A percentile compares a stretch with the other conserved stretches of the same genome.
Conservation (phyloP, 2,329 filamentous ascomycete species). For the Pseudocercospora macadamiae region DNA sequence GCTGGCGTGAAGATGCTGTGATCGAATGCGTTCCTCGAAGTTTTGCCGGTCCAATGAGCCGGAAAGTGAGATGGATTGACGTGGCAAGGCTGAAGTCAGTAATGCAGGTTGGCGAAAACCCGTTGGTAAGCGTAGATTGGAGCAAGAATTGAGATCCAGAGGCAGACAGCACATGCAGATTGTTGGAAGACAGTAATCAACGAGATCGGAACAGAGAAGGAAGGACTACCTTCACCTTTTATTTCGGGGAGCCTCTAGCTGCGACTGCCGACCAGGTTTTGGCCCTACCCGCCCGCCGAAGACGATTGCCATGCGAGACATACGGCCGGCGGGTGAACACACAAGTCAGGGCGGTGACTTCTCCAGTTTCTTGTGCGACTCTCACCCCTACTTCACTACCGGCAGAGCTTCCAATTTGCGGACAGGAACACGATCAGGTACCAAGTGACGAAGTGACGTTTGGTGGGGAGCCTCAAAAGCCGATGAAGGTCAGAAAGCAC, state of each 20-base stretch:
- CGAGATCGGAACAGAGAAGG: background rate
- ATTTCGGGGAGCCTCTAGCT: conserved; percentile 9
- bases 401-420: conserved; percentile 5
- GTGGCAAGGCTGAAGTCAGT: background rate
- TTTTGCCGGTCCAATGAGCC: background rate
- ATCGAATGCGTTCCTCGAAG: too few species aligned
- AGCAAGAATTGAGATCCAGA: background rate
- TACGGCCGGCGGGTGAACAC: background rate
- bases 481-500: background rate
- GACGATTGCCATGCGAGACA: background rate
- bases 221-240: conserved; percentile 6
- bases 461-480: background rate
- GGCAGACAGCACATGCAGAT: background rate
- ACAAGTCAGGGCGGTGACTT: conserved; percentile 1
- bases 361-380: conserved; percentile 1
- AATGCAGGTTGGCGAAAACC: background rate
- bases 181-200: background rate
- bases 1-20: too few species aligned
- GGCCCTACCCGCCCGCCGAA: background rate
- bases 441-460: conserved; percentile 3
- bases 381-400: background rate
- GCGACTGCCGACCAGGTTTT: conserved; percentile 14
- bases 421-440: background rate
- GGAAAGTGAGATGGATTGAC: background rate
- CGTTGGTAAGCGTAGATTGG: too few species aligned